phyloP scores from a whole-genome alignment of 164 flowering plant genomes.

The Hamamelis virginiana region DNA sequence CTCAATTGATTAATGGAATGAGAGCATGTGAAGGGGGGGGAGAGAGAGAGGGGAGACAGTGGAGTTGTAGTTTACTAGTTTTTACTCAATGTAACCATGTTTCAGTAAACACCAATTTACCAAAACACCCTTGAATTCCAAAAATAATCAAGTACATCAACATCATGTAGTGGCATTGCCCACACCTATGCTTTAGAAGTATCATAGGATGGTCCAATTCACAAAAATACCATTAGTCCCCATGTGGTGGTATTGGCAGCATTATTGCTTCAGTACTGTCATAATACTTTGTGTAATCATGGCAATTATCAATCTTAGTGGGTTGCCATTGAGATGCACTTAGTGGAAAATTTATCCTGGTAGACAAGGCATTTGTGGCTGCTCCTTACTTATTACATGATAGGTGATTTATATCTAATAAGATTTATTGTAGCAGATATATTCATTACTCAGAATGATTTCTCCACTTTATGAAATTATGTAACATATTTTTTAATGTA shows the following conservation, averaged over 20 bases:
- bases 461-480: too few relatives aligned
- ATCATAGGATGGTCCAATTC: background rate
- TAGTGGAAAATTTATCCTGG: too few relatives aligned
- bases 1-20: constrained; percentile 16
- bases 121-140: constrained; percentile 17
- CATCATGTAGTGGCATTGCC: background rate
- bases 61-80: constrained; percentile 14
- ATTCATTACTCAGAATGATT: too few relatives aligned
- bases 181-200: background rate
- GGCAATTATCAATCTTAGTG: too few relatives aligned
- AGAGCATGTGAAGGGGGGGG: constrained; percentile 28
- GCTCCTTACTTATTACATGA: too few relatives aligned
- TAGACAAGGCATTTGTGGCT: too few relatives aligned
- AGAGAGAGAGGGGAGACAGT: constrained; percentile 9
- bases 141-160: background rate
- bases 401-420: too few relatives aligned
- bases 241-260: background rate
- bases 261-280: background rate
- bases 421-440: too few relatives aligned
- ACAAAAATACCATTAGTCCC: background rate
- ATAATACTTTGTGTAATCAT: too few relatives aligned
- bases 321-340: too few relatives aligned
- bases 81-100: constrained; percentile 18
- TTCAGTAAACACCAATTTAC: constrained; percentile 7
- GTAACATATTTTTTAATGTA: too few relatives aligned